Evolutionary conservation across 148 eudicot genomes (phyloP).

Genomic region (Nepenthes mirabilis): DNA sequence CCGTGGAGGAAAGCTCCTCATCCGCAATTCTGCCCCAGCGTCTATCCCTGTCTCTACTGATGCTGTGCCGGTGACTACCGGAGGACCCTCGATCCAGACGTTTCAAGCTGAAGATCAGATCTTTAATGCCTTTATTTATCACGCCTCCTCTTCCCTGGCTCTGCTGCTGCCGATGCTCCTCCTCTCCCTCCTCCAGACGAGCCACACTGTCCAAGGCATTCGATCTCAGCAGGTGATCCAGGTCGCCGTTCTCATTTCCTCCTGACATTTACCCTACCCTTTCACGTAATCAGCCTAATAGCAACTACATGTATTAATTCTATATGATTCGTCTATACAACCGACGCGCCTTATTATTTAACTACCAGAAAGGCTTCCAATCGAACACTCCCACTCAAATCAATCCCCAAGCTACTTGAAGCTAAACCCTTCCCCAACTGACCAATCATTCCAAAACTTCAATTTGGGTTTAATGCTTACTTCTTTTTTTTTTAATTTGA

Average conservation of each 20-base stretch:
- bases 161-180: not conserved
- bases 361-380: too few species aligned
- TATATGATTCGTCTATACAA: too few species aligned
- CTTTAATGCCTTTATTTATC: slow-evolving; percentile 9
- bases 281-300: too few species aligned
- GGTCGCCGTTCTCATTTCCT: not conserved
- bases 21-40: slow-evolving; percentile 1
- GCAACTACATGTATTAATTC: too few species aligned
- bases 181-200: not conserved
- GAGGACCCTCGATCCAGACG: slow-evolving; percentile 36
- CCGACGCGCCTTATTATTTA: too few species aligned
- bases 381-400: too few species aligned
- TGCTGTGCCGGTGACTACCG: slow-evolving; percentile 12
- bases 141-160: not conserved
- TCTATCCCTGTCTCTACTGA: slow-evolving; percentile 10
- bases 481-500: too few species aligned
- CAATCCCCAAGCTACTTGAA: too few species aligned
- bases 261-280: slow-evolving; percentile 5
- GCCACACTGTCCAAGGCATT: slow-evolving; percentile 4
- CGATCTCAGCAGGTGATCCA: slow-evolving; percentile 10
- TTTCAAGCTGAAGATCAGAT: slow-evolving; percentile 24
- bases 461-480: too few species aligned
- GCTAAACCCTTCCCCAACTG: too few species aligned
- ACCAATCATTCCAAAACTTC: too few species aligned
- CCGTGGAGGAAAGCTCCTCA: slow-evolving; percentile 7